Conservation (phyloP, 164 flowering plant genomes). For the Chimonanthus praecox region DNA sequence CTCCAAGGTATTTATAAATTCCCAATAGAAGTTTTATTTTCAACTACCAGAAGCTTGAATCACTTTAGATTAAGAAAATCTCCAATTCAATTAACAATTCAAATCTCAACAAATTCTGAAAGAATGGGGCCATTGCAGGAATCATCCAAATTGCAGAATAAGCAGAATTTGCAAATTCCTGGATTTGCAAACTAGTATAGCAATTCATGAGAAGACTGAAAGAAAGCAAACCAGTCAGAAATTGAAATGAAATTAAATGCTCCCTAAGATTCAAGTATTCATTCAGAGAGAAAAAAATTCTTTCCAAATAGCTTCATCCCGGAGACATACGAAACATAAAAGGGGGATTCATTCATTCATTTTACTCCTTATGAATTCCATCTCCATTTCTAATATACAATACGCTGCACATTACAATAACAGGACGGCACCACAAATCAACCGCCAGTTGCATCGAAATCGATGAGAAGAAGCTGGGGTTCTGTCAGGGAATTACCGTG, state of each 20-base stretch:
- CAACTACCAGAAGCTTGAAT: no score
- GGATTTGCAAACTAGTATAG: no score
- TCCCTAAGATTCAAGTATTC: neutral
- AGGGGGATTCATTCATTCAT: neutral
- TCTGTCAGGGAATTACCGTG: no score
- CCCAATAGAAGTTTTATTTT: no score
- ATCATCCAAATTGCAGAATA: no score
- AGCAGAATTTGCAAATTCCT: no score
- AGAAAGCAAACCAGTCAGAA: neutral
- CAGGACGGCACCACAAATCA: neutral
- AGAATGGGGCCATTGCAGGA: no score
- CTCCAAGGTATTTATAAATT: no score
- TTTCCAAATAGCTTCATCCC: neutral
- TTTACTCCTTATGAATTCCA: neutral
- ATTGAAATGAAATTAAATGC: neutral
- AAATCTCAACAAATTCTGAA: no score
- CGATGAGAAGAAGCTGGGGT: neutral
- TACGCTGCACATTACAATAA: neutral
- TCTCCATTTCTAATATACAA: slow-evolving; percentile 4
- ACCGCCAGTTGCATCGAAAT: neutral
- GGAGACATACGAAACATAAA: neutral
- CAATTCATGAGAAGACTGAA: no score
- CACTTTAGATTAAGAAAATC: no score
- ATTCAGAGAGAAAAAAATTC: neutral
- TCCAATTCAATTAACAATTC: no score